phyloP scores from a whole-genome alignment of 108 stramenopile species.

The Bacterosira constricta region DNA sequence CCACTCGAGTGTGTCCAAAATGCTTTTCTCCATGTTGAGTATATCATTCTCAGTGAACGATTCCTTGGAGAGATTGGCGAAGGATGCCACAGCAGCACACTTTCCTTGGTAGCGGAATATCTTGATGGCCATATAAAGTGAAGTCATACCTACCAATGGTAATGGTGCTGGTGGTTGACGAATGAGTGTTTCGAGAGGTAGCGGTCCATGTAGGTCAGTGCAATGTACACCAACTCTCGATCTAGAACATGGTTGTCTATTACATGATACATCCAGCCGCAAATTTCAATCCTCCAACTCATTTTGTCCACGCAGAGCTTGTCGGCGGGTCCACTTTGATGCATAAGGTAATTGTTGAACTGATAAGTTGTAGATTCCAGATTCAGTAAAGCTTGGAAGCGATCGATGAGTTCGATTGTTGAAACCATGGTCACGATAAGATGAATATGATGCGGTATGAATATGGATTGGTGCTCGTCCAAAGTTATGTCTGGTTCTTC shows the following conservation, averaged over 20 bases:
- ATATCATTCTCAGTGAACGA: slow-evolving; percentile 67
- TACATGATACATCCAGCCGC: slow-evolving; percentile 81
- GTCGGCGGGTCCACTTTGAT: neutral
- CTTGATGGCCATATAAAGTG: slow-evolving; percentile 78
- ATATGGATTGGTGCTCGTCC: no score
- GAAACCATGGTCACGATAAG: slow-evolving; percentile 14
- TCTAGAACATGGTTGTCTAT: slow-evolving; percentile 67
- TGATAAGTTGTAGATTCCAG: slow-evolving; percentile 21
- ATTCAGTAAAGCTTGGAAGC: slow-evolving; percentile 21
- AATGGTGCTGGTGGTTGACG: slow-evolving; percentile 48
- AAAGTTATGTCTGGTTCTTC: no score
- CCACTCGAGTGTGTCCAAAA: slow-evolving; percentile 67
- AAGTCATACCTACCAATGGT: slow-evolving; percentile 79
- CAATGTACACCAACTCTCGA: slow-evolving; percentile 69
- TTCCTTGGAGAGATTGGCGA: slow-evolving; percentile 69
- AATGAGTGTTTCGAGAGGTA: slow-evolving; percentile 35
- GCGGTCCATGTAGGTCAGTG: slow-evolving; percentile 66
- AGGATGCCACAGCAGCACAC: slow-evolving; percentile 46
- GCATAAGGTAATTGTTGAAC: slow-evolving; percentile 7
- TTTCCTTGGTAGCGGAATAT: slow-evolving; percentile 47
- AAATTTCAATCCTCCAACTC: slow-evolving; percentile 65
- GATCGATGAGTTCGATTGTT: slow-evolving; percentile 27
- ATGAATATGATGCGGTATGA: no score
- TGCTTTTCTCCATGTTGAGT: slow-evolving; percentile 63
- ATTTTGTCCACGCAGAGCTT: slow-evolving; percentile 7